phyloP scores from a whole-genome alignment of 1,284 basidiomycete species.

The Mycosarcoma maydis region DNA sequence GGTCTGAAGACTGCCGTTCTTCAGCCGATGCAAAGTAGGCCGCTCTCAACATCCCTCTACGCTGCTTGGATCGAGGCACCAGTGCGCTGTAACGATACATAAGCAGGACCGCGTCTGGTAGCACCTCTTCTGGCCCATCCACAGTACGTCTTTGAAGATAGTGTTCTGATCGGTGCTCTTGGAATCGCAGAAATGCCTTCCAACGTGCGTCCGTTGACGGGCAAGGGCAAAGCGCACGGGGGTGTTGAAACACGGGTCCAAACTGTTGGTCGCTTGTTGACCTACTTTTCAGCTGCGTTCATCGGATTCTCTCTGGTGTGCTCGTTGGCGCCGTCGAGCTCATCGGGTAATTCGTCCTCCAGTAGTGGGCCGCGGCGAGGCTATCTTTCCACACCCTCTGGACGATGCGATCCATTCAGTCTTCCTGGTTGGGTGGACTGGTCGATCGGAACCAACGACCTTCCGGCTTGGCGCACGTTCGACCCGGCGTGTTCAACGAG shows the following conservation, averaged over 20 bases:
- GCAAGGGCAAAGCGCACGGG: conserved; percentile 16
- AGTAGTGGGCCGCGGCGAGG: conserved; percentile 12
- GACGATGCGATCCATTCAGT: conserved; percentile 48
- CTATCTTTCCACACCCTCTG: conserved; percentile 11
- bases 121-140: no score
- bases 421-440: conserved; percentile 53
- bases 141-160: no score
- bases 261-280: conserved; percentile 16
- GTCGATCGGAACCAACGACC: conserved; percentile 38
- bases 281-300: conserved; percentile 33
- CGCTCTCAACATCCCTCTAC: no score
- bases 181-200: conserved; percentile 31
- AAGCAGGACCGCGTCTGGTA: no score
- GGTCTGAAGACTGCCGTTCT: no score
- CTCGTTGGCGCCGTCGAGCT: conserved; percentile 19
- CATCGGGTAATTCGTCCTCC: neutral
- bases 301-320: conserved; percentile 30
- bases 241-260: conserved; percentile 18
- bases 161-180: no score
- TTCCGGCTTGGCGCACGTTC: conserved; percentile 53
- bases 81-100: no score
- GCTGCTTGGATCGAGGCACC: no score
- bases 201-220: conserved; percentile 44
- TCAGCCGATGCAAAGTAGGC: no score
- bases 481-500: conserved; percentile 46